These are phyloP conservation scores for Sugiyamaella novakii DNA, from an alignment of 1,139 yeast genomes.

Conservation along the genomic window DNA sequence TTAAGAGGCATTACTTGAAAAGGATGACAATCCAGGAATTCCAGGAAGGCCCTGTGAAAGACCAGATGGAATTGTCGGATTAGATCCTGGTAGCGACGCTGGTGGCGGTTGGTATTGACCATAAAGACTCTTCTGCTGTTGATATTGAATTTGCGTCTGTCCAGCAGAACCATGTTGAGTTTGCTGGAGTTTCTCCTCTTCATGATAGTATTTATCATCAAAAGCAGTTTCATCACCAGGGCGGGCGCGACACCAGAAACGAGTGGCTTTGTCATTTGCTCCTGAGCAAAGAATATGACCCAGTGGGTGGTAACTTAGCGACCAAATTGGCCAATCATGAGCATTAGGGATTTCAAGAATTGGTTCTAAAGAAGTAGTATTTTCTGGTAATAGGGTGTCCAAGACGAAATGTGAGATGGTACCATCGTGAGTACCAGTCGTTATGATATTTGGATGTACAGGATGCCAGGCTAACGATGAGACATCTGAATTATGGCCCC, in stretches of 20 bases:
- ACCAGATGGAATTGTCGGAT: background rate
- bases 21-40: constrained; percentile 10
- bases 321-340: constrained; percentile 89
- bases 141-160: constrained; percentile 10
- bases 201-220: constrained; percentile 77
- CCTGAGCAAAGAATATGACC: constrained; percentile 93
- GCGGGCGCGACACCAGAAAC: constrained; percentile 92
- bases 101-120: constrained; percentile 11
- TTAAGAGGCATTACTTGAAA: too few species aligned
- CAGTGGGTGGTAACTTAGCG: constrained; percentile 88
- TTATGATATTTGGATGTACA: constrained; percentile 71
- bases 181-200: constrained; percentile 50
- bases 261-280: constrained; percentile 89
- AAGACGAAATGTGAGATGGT: constrained; percentile 76
- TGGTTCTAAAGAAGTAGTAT: constrained; percentile 40
- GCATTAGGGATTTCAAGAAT: constrained; percentile 72
- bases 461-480: constrained; percentile 94
- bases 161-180: constrained; percentile 4
- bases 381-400: constrained; percentile 49
- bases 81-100: background rate
- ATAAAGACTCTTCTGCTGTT: constrained; percentile 8
- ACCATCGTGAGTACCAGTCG: constrained; percentile 91
- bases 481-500: constrained; percentile 83
- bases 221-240: constrained; percentile 87
- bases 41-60: constrained; percentile 9